Conservation (phyloP, 1,139 yeast genomes). For the Kodamaea anthophila region DNA sequence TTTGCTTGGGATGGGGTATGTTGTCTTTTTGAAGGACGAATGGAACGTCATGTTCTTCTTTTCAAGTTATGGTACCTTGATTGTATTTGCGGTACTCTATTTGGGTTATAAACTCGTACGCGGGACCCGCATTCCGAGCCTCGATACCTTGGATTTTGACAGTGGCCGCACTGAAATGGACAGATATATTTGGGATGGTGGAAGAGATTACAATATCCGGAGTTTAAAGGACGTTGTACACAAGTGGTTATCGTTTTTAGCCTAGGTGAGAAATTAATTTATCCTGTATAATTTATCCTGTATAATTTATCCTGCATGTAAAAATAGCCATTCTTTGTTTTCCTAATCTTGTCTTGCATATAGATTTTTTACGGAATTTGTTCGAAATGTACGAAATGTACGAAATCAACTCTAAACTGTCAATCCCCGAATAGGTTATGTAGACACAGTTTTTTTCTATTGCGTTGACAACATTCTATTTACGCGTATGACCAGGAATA, state of each 20-base stretch:
- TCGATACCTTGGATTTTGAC: slow-evolving; percentile 69
- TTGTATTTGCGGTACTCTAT: slow-evolving; percentile 51
- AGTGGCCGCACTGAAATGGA: slow-evolving; percentile 75
- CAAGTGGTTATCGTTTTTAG: slow-evolving; percentile 33
- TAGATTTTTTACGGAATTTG: no score
- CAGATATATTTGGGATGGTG: slow-evolving; percentile 65
- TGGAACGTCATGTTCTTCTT: slow-evolving; percentile 65
- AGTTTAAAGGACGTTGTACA: slow-evolving; percentile 31
- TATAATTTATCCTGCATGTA: no score
- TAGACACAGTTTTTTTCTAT: no score
- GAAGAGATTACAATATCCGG: slow-evolving; percentile 36
- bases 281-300: no score
- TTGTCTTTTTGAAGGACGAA: slow-evolving; percentile 51
- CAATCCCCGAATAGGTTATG: no score
- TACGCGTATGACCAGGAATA: no score
- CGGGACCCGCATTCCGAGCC: slow-evolving; percentile 52
- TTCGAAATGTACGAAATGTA: no score
- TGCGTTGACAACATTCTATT: no score
- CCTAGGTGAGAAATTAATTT: no score
- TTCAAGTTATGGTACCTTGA: slow-evolving; percentile 60
- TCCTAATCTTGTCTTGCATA: no score
- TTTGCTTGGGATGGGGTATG: slow-evolving; percentile 63
- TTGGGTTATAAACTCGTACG: slow-evolving; percentile 48
- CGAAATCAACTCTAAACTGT: no score
- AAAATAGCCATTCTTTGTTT: no score